phyloP scores from a whole-genome alignment of 768 basidiomycete genomes.

The Termitomyces sp. region DNA sequence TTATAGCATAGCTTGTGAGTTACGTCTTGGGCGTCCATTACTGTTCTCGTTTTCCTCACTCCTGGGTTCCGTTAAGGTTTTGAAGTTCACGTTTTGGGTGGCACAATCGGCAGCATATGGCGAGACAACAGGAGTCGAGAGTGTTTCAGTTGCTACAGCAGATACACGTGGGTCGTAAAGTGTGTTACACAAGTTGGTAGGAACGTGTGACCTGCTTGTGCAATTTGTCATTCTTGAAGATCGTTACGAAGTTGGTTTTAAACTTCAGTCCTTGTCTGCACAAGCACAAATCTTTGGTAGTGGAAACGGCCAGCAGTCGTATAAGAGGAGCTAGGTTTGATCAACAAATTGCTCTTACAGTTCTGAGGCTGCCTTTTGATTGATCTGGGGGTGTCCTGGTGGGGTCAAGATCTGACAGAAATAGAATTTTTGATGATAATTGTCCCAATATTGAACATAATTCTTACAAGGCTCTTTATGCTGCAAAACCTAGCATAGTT shows the following conservation, averaged over 20 bases:
- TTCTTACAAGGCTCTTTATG: too few relatives aligned
- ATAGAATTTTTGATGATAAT: neutral
- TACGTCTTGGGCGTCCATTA: neutral
- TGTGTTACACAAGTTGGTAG: neutral
- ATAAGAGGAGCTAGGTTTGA: neutral
- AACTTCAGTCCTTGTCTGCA: neutral
- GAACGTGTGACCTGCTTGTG: neutral
- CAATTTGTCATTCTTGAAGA: neutral
- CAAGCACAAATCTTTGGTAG: neutral
- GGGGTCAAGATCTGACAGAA: neutral
- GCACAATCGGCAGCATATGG: neutral
- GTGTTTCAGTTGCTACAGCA: neutral
- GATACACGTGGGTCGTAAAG: slow-evolving; percentile 4
- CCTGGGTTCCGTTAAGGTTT: neutral
- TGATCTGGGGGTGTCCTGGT: neutral
- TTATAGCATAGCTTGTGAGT: slow-evolving; percentile 59
- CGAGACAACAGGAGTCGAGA: neutral
- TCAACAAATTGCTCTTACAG: neutral
- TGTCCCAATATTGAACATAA: neutral
- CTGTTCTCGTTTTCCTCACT: neutral
- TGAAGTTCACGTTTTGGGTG: neutral
- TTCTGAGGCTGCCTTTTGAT: neutral
- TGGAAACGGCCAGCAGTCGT: slow-evolving; percentile 1
- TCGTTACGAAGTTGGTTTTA: neutral
- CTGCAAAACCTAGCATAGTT: neutral